Conservation (phyloP, 257 asterid species). For the Nicotiana benthamiana region DNA sequence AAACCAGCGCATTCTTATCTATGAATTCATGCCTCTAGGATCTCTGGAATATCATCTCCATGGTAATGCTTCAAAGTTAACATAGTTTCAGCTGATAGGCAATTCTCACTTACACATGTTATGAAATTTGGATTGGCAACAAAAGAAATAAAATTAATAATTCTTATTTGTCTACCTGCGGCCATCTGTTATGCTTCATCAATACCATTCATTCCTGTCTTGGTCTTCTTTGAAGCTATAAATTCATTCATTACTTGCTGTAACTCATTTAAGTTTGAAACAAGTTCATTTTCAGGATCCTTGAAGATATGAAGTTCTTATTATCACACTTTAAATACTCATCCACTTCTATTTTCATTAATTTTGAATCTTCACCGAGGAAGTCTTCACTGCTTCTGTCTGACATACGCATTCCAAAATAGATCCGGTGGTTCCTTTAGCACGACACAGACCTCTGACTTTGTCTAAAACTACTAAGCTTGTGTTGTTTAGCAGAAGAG, state of each 20-base stretch:
- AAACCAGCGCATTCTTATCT: conserved; percentile 42
- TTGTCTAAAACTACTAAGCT: neutral
- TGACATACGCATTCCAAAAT: neutral
- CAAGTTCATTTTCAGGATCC: neutral
- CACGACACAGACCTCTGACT: neutral
- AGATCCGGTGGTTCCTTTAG: neutral
- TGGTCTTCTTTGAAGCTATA: neutral
- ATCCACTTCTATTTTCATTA: neutral
- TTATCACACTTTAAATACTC: neutral
- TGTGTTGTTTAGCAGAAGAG: neutral
- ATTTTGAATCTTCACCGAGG: neutral
- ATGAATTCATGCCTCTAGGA: conserved; percentile 40
- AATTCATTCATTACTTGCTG: neutral
- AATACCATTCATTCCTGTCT: neutral
- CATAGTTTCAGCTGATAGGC: neutral
- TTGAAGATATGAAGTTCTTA: neutral
- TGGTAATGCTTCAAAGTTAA: conserved; percentile 18
- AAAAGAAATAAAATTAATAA: neutral
- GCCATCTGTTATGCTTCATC: neutral
- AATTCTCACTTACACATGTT: neutral
- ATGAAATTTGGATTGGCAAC: neutral
- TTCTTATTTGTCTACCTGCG: neutral
- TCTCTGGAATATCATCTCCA: conserved; percentile 44
- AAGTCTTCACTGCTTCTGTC: neutral
- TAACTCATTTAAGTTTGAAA: neutral